These are phyloP conservation scores for Eimeria maxima DNA, from an alignment of 169 alveolate species.

Conservation along the genomic window DNA sequence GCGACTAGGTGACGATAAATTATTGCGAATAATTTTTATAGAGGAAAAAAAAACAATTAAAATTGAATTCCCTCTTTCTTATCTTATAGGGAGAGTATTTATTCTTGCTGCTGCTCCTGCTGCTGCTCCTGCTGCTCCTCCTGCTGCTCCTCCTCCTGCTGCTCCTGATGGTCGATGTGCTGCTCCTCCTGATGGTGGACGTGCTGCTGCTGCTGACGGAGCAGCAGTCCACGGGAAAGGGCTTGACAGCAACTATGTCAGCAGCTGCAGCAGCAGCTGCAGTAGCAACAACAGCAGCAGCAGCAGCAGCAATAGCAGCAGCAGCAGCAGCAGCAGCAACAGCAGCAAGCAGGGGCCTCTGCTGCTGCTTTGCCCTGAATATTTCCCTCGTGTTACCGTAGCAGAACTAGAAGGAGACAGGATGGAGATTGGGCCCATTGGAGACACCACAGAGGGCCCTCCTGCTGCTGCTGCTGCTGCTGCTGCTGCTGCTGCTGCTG, in stretches of 20 bases:
- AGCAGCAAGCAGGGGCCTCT: background rate
- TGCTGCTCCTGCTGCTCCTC: constrained; percentile 7
- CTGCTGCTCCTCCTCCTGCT: background rate
- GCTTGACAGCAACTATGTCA: background rate
- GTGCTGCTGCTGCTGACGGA: background rate
- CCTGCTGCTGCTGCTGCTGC: constrained; percentile 5
- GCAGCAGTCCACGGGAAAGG: background rate
- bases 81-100: background rate
- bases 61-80: background rate
- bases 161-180: too few species aligned
- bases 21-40: background rate
- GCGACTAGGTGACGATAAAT: constrained; percentile 10
- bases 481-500: background rate
- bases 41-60: background rate
- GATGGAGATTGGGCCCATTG: background rate
- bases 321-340: constrained; percentile 24
- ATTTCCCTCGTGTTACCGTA: background rate
- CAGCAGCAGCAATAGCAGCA: background rate
- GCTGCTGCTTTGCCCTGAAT: constrained; percentile 19
- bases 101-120: background rate
- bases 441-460: background rate
- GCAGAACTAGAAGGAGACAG: background rate
- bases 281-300: background rate
- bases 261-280: too few species aligned
- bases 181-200: too few species aligned